Evolutionary conservation across 1,139 yeast species (phyloP).

Genomic region (Geotrichum cucujoidarum): DNA sequence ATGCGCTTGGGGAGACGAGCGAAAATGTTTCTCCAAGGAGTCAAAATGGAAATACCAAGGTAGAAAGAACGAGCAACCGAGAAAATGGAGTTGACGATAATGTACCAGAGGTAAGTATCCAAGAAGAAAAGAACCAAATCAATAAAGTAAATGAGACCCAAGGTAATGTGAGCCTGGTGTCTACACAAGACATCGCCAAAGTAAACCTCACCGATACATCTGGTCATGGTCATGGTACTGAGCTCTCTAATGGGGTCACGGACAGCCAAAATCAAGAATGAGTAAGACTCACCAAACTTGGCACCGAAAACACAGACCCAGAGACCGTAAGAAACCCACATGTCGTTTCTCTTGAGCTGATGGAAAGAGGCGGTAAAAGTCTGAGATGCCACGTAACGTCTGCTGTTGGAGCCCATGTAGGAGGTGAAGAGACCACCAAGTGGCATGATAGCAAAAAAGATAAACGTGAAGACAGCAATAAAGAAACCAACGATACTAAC

Average conservation of each 20-base stretch:
- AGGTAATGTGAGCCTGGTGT: slow-evolving; percentile 80
- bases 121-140: slow-evolving; percentile 93
- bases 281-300: slow-evolving; percentile 84
- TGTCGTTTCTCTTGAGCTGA: slow-evolving; percentile 76
- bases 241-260: slow-evolving; percentile 89
- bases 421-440: slow-evolving; percentile 94
- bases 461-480: slow-evolving; percentile 74
- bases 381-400: slow-evolving; percentile 89
- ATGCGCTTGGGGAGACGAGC: slow-evolving; percentile 97
- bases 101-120: slow-evolving; percentile 98
- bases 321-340: slow-evolving; percentile 92
- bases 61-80: slow-evolving; percentile 97
- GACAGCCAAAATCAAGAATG: slow-evolving; percentile 81
- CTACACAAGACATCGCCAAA: slow-evolving; percentile 68
- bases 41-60: slow-evolving; percentile 95
- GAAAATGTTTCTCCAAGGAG: slow-evolving; percentile 99
- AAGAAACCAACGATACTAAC: slow-evolving; percentile 88
- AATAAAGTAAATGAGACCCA: slow-evolving; percentile 87
- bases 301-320: slow-evolving; percentile 90
- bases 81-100: slow-evolving; percentile 87
- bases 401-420: slow-evolving; percentile 73
- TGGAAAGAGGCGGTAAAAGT: slow-evolving; percentile 92
- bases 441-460: slow-evolving; percentile 93
- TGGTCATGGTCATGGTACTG: slow-evolving; percentile 54
- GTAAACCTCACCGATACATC: slow-evolving; percentile 90